Evolutionary conservation across 2,329 filamentous ascomycete species (phyloP).

Genomic region (Phoma sp.): DNA sequence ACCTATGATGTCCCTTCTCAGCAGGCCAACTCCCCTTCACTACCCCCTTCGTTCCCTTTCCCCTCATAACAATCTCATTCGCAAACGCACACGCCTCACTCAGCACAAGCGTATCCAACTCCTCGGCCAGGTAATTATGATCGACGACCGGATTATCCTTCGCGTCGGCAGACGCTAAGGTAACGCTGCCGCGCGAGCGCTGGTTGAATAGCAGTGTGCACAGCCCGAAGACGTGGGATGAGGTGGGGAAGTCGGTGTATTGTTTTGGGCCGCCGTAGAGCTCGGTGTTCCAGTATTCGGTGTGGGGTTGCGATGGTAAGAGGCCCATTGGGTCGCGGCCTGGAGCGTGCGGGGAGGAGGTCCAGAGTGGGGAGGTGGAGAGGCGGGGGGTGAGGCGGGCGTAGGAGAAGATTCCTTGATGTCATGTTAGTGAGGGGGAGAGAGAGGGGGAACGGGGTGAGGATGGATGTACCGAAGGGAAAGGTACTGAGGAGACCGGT

Average conservation of each 20-base stretch:
- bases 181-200: constrained; percentile 64
- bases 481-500: constrained; percentile 66
- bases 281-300: constrained; percentile 70
- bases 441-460: no score
- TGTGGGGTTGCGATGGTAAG: constrained; percentile 63
- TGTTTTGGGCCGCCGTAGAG: constrained; percentile 68
- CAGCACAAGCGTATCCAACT: constrained; percentile 65
- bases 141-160: constrained; percentile 63
- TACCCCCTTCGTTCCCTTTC: constrained; percentile 64
- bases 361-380: constrained; percentile 63
- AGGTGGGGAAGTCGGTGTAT: constrained; percentile 61
- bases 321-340: constrained; percentile 69
- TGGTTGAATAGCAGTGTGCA: constrained; percentile 66
- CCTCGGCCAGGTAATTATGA: constrained; percentile 65
- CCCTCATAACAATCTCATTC: constrained; percentile 67
- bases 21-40: constrained; percentile 68
- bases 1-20: constrained; percentile 59
- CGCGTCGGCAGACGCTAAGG: constrained; percentile 58
- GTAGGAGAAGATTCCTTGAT: constrained; percentile 61
- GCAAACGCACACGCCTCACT: constrained; percentile 65
- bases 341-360: constrained; percentile 52
- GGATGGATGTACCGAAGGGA: constrained; percentile 58
- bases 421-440: neutral
- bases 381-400: constrained; percentile 68
- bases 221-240: constrained; percentile 64